phyloP scores from a whole-genome alignment of 352 stramenopile genomes.

The Bremia lactucae region DNA sequence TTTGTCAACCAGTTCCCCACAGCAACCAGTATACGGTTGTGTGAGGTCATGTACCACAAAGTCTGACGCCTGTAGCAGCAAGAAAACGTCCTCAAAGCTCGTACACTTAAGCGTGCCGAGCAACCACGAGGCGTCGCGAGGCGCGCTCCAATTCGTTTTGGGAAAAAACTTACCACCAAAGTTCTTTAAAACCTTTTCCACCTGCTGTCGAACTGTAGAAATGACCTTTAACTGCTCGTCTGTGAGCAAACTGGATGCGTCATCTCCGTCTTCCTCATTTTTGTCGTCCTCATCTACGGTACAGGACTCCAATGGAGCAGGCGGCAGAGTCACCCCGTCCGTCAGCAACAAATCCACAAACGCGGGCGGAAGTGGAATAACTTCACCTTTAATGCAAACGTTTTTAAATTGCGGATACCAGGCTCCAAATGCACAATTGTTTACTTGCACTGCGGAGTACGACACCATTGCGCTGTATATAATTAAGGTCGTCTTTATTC shows the following conservation, averaged over 20 bases:
- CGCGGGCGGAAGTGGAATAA: conserved; percentile 34
- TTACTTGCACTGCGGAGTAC: conserved; percentile 61
- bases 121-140: conserved; percentile 91
- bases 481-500: too few relatives aligned
- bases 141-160: conserved; percentile 93
- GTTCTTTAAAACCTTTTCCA: conserved; percentile 50
- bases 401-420: conserved; percentile 58
- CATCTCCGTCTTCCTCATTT: conserved; percentile 16
- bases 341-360: conserved; percentile 58
- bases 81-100: conserved; percentile 75
- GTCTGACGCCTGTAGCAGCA: conserved; percentile 75
- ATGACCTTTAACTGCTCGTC: conserved; percentile 20
- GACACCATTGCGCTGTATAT: too few relatives aligned
- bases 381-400: conserved; percentile 52
- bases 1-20: conserved; percentile 8
- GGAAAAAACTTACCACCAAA: conserved; percentile 70
- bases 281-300: conserved; percentile 17
- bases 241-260: conserved; percentile 12
- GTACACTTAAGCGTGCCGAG: conserved; percentile 65
- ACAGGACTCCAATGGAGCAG: conserved; percentile 12
- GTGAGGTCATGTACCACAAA: conserved; percentile 89
- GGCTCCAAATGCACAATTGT: conserved; percentile 65
- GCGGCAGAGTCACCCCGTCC: conserved; percentile 50
- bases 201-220: conserved; percentile 31
- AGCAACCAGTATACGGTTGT: conserved; percentile 65